Evolutionary conservation across 192 early-diverging fungal species (phyloP).

Genomic region (Borealophlyctis nickersoniae): DNA sequence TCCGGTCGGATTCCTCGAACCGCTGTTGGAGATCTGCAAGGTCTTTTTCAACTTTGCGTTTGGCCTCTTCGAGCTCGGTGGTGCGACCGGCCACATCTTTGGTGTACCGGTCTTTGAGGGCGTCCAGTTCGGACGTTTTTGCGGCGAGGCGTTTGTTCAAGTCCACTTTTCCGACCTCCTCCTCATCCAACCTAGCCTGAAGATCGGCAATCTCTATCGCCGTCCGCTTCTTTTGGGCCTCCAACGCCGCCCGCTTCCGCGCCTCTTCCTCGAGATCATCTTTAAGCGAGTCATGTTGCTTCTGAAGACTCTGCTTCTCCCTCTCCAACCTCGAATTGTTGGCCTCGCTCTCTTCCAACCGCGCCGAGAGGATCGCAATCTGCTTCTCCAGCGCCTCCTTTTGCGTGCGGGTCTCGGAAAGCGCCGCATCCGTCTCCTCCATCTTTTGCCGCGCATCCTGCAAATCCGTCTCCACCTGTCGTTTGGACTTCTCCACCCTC

Average conservation of each 20-base stretch:
- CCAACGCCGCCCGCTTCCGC: slow-evolving; percentile 30
- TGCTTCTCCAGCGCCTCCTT: slow-evolving; percentile 71
- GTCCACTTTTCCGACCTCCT: slow-evolving; percentile 48
- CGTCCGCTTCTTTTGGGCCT: slow-evolving; percentile 45
- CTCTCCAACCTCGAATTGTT: slow-evolving; percentile 48
- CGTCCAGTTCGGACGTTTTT: slow-evolving; percentile 63
- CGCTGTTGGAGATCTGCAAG: slow-evolving; percentile 63
- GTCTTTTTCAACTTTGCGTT: slow-evolving; percentile 56
- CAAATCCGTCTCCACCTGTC: slow-evolving; percentile 45
- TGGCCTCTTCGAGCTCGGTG: slow-evolving; percentile 54
- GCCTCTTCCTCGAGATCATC: slow-evolving; percentile 56
- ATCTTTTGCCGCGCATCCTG: slow-evolving; percentile 17
- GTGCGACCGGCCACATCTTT: slow-evolving; percentile 54
- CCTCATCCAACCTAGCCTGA: slow-evolving; percentile 63
- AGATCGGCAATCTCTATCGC: slow-evolving; percentile 55
- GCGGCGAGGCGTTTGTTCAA: slow-evolving; percentile 48
- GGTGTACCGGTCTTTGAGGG: slow-evolving; percentile 59
- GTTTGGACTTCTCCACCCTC: slow-evolving; percentile 37
- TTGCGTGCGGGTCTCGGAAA: slow-evolving; percentile 58
- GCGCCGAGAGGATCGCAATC: slow-evolving; percentile 46
- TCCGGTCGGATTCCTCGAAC: slow-evolving; percentile 59
- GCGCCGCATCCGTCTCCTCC: slow-evolving; percentile 57
- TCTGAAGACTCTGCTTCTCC: slow-evolving; percentile 49
- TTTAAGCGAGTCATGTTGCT: slow-evolving; percentile 37
- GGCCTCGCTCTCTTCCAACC: slow-evolving; percentile 56